Evolutionary conservation across 345 rosid species (phyloP), one percentile per base, ranked within the genome.

Genomic region (Ceriops tagal): DNA sequence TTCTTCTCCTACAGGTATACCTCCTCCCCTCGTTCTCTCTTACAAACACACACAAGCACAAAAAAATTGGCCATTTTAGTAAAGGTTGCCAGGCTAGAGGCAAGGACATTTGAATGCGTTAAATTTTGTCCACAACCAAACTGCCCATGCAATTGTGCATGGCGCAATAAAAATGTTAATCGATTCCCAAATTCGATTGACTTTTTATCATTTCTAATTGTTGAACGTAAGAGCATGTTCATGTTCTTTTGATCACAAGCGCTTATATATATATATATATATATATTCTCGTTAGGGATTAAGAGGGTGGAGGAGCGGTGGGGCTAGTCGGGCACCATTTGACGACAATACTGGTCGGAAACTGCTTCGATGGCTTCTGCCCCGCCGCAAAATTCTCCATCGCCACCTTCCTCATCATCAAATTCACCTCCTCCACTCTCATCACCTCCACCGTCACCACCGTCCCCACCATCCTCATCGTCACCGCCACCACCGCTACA

Each of bases 401-500:
- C 66, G 27, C 60, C 76, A 49, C 58, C 71, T 15, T 22, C 77
- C 24, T 70, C 76, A 19, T 56, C 79, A 1, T 7, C 68, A 2
- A 58, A 73, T 4, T 60, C 75, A 5, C 47, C 26, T 8, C 63
- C 69, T 32, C 64, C 80, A 15, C 51, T 80, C 3, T 67, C 72
- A 1, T 67, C 81, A 1, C 61, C 75, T 16, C 20, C 69, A 59
- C 66, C 58, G n/a, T 53, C 68, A 28, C 65, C 74, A 5, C 58
- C 70, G 26, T 15, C 81, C 0, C 64, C 78, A 1, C 78, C 84
- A 9, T 79, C 76, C 1, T 31, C 84, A 4, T 19, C 77, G 0
- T 18, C 72, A 24, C 58, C 74, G 0, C 49, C 76, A 34, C 68
- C 64, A 10, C n/a, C 86, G 4, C 80, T 86, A 16, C 83, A 83